Base-by-base conservation (phyloP, 768 basidiomycete species). In the Tubosaeta sp. region DNA sequence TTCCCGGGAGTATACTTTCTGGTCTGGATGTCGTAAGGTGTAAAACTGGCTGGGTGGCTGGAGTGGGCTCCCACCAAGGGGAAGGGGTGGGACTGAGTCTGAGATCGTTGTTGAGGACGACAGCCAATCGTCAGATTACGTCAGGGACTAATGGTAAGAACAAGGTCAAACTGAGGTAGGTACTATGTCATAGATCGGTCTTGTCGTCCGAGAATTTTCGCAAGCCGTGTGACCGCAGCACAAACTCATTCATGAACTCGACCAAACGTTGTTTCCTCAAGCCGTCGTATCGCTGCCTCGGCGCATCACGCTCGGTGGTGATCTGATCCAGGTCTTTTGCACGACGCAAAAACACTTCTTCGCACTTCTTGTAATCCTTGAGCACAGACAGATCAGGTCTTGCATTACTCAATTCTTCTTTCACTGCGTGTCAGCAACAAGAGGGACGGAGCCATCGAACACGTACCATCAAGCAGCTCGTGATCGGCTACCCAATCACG, bases 241-340 rank as follows among this genome's bases (percentile, higher is more conserved):
- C 22, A 68, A 98, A 98, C 25, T 95, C 97, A 26, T 85, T 75
- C 94, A 98, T 98, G 68, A 99, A 98, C 70, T 95, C 92, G 47
- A 95, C 90, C 49, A 97, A 72, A 12, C 95, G 82, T 64, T 88
- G 83, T 66, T 95, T 97, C 57, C 91, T 75, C 54, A 97, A 74
- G 17, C 81, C 79, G 44, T 98, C 95, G 54, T 95, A 92, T 34
- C 77, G 78, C 48, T 83, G 78, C 76, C 97, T 99, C 68, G 91
- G 84, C 0, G 72, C 74, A 64, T 98, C 95, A 14, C 95, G 82
- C 32, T 75, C 72, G 9, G 73, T 71, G 1, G 93, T 95, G 46
- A 89, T 83, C 26, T 76, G 71, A 29, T 95, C 94, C 31, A 97
- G 77, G 55, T 97, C 95, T 57, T 85, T 84, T 5, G 88, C 93